phyloP scores from a whole-genome alignment of 768 basidiomycete genomes.

The Neoboletus brunneissimus region DNA sequence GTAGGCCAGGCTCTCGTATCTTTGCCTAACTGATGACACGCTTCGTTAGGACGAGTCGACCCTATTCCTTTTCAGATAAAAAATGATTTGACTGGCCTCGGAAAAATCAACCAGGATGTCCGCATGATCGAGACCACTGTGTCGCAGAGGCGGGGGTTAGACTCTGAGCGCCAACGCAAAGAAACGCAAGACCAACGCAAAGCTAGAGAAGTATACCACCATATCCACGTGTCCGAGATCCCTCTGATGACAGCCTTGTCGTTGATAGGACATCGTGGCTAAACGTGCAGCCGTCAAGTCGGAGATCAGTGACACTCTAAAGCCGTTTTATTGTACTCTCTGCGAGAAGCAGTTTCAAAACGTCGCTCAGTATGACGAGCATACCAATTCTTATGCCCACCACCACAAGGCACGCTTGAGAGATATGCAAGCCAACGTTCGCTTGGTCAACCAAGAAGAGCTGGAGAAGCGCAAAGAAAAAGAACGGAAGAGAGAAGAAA shows the following conservation, averaged over 20 bases:
- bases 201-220: conserved; percentile 58
- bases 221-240: not conserved
- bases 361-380: conserved; percentile 85
- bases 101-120: conserved; percentile 75
- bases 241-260: conserved; percentile 6
- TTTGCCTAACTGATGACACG: not conserved
- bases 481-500: conserved; percentile 82
- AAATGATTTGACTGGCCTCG: conserved; percentile 73
- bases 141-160: conserved; percentile 73
- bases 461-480: conserved; percentile 78
- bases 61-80: conserved; percentile 83
- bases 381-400: conserved; percentile 86
- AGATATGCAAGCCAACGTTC: conserved; percentile 77
- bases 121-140: conserved; percentile 85
- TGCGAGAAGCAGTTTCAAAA: conserved; percentile 89
- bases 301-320: conserved; percentile 66
- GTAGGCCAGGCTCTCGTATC: conserved; percentile 36
- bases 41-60: conserved; percentile 65
- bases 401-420: conserved; percentile 80
- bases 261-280: conserved; percentile 56
- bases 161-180: conserved; percentile 77
- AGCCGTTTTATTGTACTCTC: conserved; percentile 74
- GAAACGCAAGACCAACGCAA: conserved; percentile 77
- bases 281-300: conserved; percentile 61
- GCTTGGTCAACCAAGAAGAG: conserved; percentile 64